phyloP scores from a whole-genome alignment of 139 green algal species.

The Chlamydomonas sp. region DNA sequence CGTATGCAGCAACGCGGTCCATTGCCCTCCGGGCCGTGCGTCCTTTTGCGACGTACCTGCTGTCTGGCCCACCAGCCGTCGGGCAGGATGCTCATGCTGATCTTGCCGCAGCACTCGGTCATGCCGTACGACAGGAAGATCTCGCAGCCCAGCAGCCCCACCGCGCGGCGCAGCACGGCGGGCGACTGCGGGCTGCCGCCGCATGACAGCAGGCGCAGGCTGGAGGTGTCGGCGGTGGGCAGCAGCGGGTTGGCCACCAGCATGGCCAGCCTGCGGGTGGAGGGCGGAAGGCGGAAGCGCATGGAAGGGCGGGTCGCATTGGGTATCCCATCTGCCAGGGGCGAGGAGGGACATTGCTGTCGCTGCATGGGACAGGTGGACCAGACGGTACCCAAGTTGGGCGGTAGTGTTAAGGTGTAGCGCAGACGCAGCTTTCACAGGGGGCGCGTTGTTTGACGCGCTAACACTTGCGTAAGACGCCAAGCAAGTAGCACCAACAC shows the following conservation, averaged over 20 bases:
- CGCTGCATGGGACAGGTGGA: too few relatives aligned
- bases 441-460: too few relatives aligned
- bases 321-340: too few relatives aligned
- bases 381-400: too few relatives aligned
- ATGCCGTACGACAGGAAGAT: slow-evolving; percentile 94
- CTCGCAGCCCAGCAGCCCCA: slow-evolving; percentile 82
- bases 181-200: slow-evolving; percentile 83
- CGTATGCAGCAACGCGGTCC: too few relatives aligned
- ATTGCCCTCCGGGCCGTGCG: too few relatives aligned
- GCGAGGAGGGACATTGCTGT: too few relatives aligned
- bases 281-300: not conserved
- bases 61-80: slow-evolving; percentile 35
- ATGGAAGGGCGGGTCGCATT: not conserved
- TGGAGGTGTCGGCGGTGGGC: slow-evolving; percentile 72
- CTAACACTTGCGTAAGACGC: too few relatives aligned
- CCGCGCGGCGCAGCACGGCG: slow-evolving; percentile 58
- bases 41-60: not conserved
- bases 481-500: too few relatives aligned
- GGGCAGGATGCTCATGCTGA: slow-evolving; percentile 89
- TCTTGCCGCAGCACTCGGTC: slow-evolving; percentile 97
- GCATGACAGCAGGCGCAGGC: slow-evolving; percentile 84
- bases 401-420: too few relatives aligned
- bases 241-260: slow-evolving; percentile 80
- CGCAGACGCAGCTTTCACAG: too few relatives aligned
- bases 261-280: slow-evolving; percentile 62